Evolutionary conservation across 257 asterid genomes (phyloP).

Genomic region (Fraxinus excelsior): DNA sequence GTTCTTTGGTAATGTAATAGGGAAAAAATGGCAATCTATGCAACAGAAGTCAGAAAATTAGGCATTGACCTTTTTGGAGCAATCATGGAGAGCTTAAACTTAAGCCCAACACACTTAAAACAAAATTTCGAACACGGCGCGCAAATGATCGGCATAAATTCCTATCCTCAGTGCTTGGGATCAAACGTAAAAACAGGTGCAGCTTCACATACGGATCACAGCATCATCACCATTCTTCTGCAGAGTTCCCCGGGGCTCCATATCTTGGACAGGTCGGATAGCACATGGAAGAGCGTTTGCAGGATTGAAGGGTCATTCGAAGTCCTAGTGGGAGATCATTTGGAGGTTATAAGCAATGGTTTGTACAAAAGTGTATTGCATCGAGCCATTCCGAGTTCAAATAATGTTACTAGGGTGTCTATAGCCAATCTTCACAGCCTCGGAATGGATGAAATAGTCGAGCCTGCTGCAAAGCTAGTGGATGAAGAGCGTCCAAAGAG

Average conservation of each 20-base stretch:
- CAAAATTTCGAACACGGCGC: slow-evolving; percentile 30
- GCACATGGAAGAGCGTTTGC: slow-evolving; percentile 28
- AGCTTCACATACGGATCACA: slow-evolving; percentile 40
- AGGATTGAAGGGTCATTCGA: slow-evolving; percentile 31
- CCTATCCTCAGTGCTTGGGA: slow-evolving; percentile 24
- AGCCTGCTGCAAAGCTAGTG: slow-evolving; percentile 30
- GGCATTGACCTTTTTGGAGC: slow-evolving; percentile 39
- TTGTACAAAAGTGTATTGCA: slow-evolving; percentile 37
- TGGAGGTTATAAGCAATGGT: slow-evolving; percentile 46
- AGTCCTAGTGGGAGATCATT: slow-evolving; percentile 39
- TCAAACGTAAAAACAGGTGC: slow-evolving; percentile 10
- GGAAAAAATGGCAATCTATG: slow-evolving; percentile 35
- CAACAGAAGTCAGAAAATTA: slow-evolving; percentile 25
- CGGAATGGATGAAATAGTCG: slow-evolving; percentile 41
- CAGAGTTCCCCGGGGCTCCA: slow-evolving; percentile 43
- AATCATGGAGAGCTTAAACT: slow-evolving; percentile 35
- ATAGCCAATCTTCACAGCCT: slow-evolving; percentile 35
- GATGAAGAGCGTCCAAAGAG: slow-evolving; percentile 20
- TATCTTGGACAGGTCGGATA: slow-evolving; percentile 7
- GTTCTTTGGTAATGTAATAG: slow-evolving; percentile 12
- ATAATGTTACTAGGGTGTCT: slow-evolving; percentile 33
- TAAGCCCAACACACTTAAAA: slow-evolving; percentile 17
- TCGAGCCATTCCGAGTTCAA: slow-evolving; percentile 23
- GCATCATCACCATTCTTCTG: slow-evolving; percentile 38
- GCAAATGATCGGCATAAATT: slow-evolving; percentile 38